Evolutionary conservation across 129 eudicot genomes (phyloP).

Genomic region (Centella asiatica): DNA sequence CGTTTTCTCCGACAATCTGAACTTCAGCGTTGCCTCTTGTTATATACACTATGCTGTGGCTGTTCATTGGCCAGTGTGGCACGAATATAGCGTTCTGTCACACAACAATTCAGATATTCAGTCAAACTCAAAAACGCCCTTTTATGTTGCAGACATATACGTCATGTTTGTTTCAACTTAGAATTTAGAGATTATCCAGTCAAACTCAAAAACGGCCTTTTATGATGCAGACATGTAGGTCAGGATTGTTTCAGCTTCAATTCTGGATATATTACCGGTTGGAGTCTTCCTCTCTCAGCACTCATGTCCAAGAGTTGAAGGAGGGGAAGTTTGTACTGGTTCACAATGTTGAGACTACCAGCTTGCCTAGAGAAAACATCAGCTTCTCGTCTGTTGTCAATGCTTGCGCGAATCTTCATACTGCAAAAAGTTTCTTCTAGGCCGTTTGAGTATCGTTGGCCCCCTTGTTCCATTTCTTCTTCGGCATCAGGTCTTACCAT

Average conservation of each 20-base stretch:
- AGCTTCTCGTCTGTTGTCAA: conserved; percentile 40
- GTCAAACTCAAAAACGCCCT: no score
- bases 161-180: no score
- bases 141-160: no score
- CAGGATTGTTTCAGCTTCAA: no score
- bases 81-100: conserved; percentile 43
- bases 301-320: conserved; percentile 47
- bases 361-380: conserved; percentile 47
- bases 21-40: conserved; percentile 51
- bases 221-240: no score
- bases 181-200: no score
- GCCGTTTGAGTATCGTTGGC: conserved; percentile 22
- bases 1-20: conserved; percentile 42
- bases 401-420: conserved; percentile 31
- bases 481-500: conserved; percentile 44
- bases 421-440: conserved; percentile 51
- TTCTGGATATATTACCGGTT: conserved; percentile 22
- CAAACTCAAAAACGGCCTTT: no score
- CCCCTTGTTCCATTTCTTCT: conserved; percentile 11
- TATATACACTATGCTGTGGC: conserved; percentile 51
- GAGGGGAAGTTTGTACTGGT: conserved; percentile 48
- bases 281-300: conserved; percentile 58
- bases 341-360: conserved; percentile 37
- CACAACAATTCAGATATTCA: neutral
- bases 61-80: conserved; percentile 47